Evolutionary conservation across 495 filamentous ascomycete genomes (phyloP), one percentile per base, ranked within the genome.

Genomic region (Xylona heveae): DNA sequence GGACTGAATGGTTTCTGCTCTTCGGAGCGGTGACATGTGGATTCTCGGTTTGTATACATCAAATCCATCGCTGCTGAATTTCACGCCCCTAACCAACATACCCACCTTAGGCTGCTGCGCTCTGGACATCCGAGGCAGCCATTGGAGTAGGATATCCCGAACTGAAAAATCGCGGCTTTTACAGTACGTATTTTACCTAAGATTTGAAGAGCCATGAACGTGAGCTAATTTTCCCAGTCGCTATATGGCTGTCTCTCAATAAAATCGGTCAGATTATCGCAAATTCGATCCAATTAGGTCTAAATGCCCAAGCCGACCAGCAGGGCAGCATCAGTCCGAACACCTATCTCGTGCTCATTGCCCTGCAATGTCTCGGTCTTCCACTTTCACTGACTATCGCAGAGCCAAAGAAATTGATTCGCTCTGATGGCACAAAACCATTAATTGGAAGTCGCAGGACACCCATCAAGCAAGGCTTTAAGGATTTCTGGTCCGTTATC

Each of bases 41-140:
- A 0, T 51, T 69, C 18, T 42, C 39, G 26, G 34, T 37, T 32
- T 20, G 38, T 31, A 28, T 5, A 27, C 26, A 10, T 3, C 18
- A 4, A n/a, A 15, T 34, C 48, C 21, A 55, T n/a, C n/a, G n/a
- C n/a, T n/a, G n/a, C n/a, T n/a, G n/a, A n/a, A n/a, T n/a, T n/a
- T n/a, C n/a, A n/a, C n/a, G n/a, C n/a, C n/a, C n/a, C n/a, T n/a
- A n/a, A n/a, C n/a, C n/a, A n/a, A n/a, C n/a, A n/a, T n/a, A n/a
- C n/a, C n/a, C n/a, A n/a, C n/a, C n/a, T n/a, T n/a, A 57, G 4
- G 65, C 64, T 0, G 62, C 61, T 5, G 48, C 64, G 5, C 46
- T 69, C n/a, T 69, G 66, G 65, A 64, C 59, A 0, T 57, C 58
- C 28, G 66, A 71, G 35, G 63, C 62, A 26, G 64, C 65, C 20